Conservation (phyloP, 352 stramenopile species). For the Globisporangium nodosum region DNA sequence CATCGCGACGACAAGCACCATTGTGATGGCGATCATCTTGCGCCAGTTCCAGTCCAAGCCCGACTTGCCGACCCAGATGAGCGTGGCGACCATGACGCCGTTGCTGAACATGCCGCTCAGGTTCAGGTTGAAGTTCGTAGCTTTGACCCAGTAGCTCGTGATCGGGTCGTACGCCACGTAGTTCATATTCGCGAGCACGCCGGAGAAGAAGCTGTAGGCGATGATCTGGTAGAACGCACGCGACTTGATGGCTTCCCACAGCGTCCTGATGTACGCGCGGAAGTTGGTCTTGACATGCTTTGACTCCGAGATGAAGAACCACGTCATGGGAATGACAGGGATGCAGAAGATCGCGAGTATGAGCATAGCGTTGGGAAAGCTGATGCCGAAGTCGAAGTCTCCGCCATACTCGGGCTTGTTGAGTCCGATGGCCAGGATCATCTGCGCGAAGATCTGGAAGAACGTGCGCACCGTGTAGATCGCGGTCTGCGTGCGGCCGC, state of each 20-base stretch:
- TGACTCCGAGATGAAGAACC: constrained; percentile 15
- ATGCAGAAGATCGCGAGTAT: constrained; percentile 25
- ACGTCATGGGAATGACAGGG: constrained; percentile 27
- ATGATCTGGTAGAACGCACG: constrained; percentile 20
- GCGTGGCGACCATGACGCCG: constrained; percentile 3
- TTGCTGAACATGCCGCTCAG: constrained; percentile 8
- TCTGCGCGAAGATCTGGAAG: constrained; percentile 7
- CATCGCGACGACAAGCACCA: background rate
- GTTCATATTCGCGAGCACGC: constrained; percentile 11
- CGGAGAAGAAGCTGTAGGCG: constrained; percentile 20
- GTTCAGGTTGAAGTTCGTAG: constrained; percentile 14
- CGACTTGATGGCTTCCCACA: constrained; percentile 16
- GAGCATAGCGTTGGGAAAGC: constrained; percentile 31
- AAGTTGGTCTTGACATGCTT: constrained; percentile 8
- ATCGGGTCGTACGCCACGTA: constrained; percentile 15
- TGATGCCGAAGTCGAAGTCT: constrained; percentile 39
- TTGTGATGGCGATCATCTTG: constrained; percentile 10
- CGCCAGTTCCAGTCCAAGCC: constrained; percentile 22
- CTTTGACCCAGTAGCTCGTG: constrained; percentile 19
- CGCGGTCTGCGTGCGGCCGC: constrained; percentile 39
- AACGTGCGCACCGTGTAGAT: constrained; percentile 37
- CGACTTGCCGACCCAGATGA: constrained; percentile 8
- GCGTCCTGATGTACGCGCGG: constrained; percentile 10
- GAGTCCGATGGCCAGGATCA: constrained; percentile 33
- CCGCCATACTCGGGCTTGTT: constrained; percentile 35